Evolutionary conservation across 2,329 filamentous ascomycete species (phyloP), one percentile per base, ranked within the genome.

Genomic region (Ploettnerulaceae sp.): DNA sequence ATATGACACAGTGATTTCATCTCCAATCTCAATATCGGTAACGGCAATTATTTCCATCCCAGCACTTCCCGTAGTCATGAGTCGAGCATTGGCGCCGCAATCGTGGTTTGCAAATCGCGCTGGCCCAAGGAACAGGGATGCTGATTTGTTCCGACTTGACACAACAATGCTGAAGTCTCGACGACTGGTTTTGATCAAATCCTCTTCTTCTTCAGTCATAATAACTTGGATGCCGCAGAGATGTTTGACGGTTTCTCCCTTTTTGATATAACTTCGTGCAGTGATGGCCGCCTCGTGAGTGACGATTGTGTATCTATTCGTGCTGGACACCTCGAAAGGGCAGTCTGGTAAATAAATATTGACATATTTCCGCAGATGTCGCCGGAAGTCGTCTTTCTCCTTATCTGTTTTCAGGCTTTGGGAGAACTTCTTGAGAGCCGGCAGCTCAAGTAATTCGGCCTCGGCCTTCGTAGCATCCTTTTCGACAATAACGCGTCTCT

Each of bases 151-250:
- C 48, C 93, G 79, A 56, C 89, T 91, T 52, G 90, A 95, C 62
- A 96, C 86, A 24, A 98, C 90, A 54, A 98, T 90, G 65, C 90
- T 96, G 65, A 98, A 98, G 64, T 98, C 93, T 62, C 91, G 90
- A 63, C 93, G 86, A 49, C 82, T 84, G 53, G 82, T 68, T 20
- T 89, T 85, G 48, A 97, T 77, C 47, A 86, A 81, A 51, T 81
- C 77, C 64, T 97, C 93, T 66, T 98, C 91, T 64, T 95, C 86
- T 24, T 86, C 82, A 0, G 90, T 95, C 70, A 98, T 93, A 29
- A 86, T 79, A 18, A 98, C 91, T 61, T 96, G 86, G 9, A 94
- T 93, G 2, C 93, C 93, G 6, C 81, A 84, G 6, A 98, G 75
- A 63, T 95, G 95, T 67, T 90, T 95, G 69, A 98, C 83, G 29